A percentile compares a stretch with the other conserved stretches of the same genome.
Conservation (phyloP, 441 rosid genomes). For the Adansonia rubrostipa region DNA sequence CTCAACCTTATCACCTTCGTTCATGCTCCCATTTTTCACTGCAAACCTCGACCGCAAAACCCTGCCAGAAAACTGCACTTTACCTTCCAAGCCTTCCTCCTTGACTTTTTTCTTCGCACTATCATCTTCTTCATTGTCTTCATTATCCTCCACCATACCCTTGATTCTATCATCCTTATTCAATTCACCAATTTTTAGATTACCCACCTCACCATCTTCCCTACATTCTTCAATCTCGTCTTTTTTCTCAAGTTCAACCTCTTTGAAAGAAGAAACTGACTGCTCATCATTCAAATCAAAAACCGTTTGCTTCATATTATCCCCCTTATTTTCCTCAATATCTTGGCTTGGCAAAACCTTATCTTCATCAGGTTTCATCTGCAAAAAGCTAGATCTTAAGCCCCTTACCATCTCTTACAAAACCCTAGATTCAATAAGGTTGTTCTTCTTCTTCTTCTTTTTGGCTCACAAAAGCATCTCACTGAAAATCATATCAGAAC, state of each 20-base stretch:
- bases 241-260: constrained; percentile 12
- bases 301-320: constrained; percentile 24
- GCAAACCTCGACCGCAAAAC: constrained; percentile 58
- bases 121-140: constrained; percentile 31
- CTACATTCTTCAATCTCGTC: constrained; percentile 26
- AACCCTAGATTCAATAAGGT: constrained; percentile 29
- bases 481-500: constrained; percentile 11
- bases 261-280: constrained; percentile 4
- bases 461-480: constrained; percentile 12
- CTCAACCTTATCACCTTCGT: constrained; percentile 21
- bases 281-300: constrained; percentile 33
- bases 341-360: constrained; percentile 28
- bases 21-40: constrained; percentile 28
- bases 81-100: constrained; percentile 28
- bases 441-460: not conserved
- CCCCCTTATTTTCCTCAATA: constrained; percentile 26
- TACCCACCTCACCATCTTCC: constrained; percentile 27
- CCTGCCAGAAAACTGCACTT: constrained; percentile 40
- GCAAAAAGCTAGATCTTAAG: constrained; percentile 44
- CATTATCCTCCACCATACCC: constrained; percentile 29
- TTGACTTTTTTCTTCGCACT: constrained; percentile 34
- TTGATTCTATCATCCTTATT: constrained; percentile 32
- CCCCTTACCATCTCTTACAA: constrained; percentile 50
- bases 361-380: constrained; percentile 34
- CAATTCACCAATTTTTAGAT: constrained; percentile 24